Base-by-base conservation (phyloP, 805 yeast genomes). In the Ogataea ganodermae region DNA sequence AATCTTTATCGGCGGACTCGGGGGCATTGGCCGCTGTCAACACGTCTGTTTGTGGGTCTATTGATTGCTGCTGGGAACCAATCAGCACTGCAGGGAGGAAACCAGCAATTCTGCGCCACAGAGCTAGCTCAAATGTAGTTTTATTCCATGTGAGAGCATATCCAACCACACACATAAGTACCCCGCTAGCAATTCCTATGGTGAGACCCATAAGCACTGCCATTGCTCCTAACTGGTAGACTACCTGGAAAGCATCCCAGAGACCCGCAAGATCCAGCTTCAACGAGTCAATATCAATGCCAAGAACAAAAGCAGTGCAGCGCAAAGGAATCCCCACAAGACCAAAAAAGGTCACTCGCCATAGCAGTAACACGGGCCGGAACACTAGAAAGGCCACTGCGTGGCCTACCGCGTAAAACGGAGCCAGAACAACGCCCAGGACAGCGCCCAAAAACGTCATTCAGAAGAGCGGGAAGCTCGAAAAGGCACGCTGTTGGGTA, bases 221-320 rank as follows among this genome's bases (percentile, higher is more conserved):
- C 18, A 56, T 46, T 6, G 52, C 50, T 9, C 50, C 17, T 35
- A 56, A 55, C 42, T 63, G 67, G 44, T 63, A 63, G 14, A 49
- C 17, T 8, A 62, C 48, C 24, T 55, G 49, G 7, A 41, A 16
- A 12, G 52, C 42, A 35, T 58, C 62, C 3, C 56, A 2, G 13
- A 51, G n/a, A 18, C 30, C 44, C 6, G 23, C 24, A 8, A 50
- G 17, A 10, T 44, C 48, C 9, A 32, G 8, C 12, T 17, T 10
- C 8, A 55, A 18, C 23, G 40, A 43, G 9, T 21, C 24, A 2
- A 53, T 4, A 14, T 52, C 43, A 17, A 56, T 38, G 6, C 60
- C 58, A 28, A 50, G 31, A 8, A 46, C 17, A 21, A 30, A 51
- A 12, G 41, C 35, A 12, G 42, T 20, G 13, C 46, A 8, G 10